Percentiles rank a stretch among this genome's conserved stretches.
phyloP scores from a whole-genome alignment of 371 early-diverging fungal genomes.

The Aphelidium insulamus region DNA sequence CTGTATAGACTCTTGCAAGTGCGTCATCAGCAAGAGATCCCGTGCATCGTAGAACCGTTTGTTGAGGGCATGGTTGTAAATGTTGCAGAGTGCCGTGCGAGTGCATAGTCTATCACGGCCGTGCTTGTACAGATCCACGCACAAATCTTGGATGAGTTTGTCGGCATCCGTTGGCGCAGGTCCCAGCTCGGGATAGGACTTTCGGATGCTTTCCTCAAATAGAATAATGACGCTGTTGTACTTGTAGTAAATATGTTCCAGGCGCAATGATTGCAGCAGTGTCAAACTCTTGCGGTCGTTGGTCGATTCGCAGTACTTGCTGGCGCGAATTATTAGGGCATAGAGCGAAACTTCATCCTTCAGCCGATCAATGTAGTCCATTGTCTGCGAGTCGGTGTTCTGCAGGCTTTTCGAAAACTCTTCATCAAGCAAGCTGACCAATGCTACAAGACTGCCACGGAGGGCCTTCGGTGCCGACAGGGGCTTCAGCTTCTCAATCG shows the following conservation, averaged over 20 bases:
- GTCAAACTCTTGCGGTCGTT: constrained; percentile 38
- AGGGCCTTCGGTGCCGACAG: constrained; percentile 25
- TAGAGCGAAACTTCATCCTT: constrained; percentile 74
- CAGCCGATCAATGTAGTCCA: constrained; percentile 84
- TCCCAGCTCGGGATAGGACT: constrained; percentile 5
- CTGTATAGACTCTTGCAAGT: constrained; percentile 77
- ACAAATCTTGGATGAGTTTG: constrained; percentile 40
- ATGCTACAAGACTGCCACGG: constrained; percentile 68
- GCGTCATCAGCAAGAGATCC: constrained; percentile 92
- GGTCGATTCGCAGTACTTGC: constrained; percentile 44
- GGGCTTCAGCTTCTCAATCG: constrained; percentile 21
- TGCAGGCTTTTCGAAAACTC: constrained; percentile 87
- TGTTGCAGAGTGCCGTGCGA: constrained; percentile 88
- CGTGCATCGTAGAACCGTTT: constrained; percentile 77
- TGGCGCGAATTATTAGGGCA: constrained; percentile 61
- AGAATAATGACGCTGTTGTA: constrained; percentile 25
- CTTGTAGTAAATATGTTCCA: constrained; percentile 94
- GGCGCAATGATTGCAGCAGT: constrained; percentile 57
- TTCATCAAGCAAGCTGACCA: constrained; percentile 84
- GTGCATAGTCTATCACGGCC: constrained; percentile 61
- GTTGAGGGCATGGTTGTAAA: constrained; percentile 87
- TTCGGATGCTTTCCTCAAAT: constrained; percentile 14
- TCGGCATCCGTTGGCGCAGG: too few relatives aligned
- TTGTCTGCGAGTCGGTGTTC: constrained; percentile 85
- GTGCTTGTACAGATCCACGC: constrained; percentile 71